Evolutionary conservation across 2,329 filamentous ascomycete species (phyloP).

Genomic region (Emmonsia crescens): DNA sequence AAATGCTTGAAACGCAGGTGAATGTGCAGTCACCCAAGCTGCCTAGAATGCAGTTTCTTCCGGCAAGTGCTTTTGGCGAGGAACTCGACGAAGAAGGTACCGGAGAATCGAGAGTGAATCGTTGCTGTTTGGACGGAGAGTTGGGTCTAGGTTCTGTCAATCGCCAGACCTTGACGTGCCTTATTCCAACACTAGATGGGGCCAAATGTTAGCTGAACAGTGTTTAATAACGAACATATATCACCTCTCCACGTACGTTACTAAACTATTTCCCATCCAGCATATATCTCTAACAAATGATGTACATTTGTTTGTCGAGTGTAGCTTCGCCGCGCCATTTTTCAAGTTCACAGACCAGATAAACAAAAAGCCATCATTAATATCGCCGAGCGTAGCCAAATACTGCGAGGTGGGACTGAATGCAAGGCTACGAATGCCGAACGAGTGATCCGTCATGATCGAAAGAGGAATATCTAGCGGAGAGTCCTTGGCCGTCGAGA

Average conservation of each 20-base stretch:
- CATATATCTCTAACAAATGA: constrained; percentile 74
- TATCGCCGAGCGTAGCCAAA: constrained; percentile 75
- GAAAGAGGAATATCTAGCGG: constrained; percentile 74
- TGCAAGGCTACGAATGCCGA: constrained; percentile 76
- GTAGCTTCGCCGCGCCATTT: constrained; percentile 65
- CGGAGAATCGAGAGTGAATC: constrained; percentile 34
- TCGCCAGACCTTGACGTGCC: constrained; percentile 90
- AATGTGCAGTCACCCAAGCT: constrained; percentile 75
- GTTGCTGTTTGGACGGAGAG: constrained; percentile 52
- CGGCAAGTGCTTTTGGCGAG: constrained; percentile 60
- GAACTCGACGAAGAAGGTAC: constrained; percentile 29
- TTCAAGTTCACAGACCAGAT: constrained; percentile 80
- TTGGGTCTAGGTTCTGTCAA: constrained; percentile 54
- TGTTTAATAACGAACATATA: not conserved
- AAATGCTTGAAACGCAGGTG: constrained; percentile 61
- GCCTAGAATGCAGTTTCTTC: constrained; percentile 79
- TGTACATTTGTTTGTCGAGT: constrained; percentile 87
- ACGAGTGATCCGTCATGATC: constrained; percentile 78
- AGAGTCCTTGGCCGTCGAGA: constrained; percentile 63
- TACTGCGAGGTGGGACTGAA: constrained; percentile 82
- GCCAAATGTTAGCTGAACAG: constrained; percentile 9
- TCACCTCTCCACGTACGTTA: constrained; percentile 51
- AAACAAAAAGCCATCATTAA: constrained; percentile 89
- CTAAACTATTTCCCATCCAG: constrained; percentile 74
- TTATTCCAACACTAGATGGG: constrained; percentile 54